phyloP scores from a whole-genome alignment of 2,329 filamentous ascomycete species.

The Ploettnerulaceae sp. region DNA sequence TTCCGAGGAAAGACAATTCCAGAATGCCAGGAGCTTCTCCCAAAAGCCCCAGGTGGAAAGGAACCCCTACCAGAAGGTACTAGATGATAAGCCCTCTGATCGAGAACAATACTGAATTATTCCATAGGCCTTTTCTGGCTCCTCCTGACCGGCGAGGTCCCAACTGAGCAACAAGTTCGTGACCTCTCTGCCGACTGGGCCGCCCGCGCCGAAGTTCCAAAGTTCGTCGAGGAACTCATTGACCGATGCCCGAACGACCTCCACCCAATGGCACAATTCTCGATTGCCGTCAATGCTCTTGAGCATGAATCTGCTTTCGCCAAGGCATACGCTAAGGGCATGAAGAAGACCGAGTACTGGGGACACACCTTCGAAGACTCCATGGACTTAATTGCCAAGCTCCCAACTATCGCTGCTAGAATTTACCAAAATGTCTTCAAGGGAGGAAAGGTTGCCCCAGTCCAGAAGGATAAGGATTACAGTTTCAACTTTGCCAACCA shows the following conservation, averaged over 20 bases:
- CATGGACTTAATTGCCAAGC: constrained; percentile 99
- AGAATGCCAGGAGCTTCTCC: constrained; percentile 95
- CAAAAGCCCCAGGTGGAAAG: constrained; percentile 92
- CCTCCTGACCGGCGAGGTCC: constrained; percentile 95
- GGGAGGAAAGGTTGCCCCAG: constrained; percentile 93
- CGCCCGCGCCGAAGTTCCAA: constrained; percentile 91
- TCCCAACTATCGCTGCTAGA: constrained; percentile 93
- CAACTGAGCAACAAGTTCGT: constrained; percentile 95
- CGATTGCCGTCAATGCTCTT: constrained; percentile 92
- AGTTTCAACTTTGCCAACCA: constrained; percentile 99
- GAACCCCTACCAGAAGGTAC: constrained; percentile 93
- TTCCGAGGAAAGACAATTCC: constrained; percentile 99
- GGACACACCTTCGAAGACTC: constrained; percentile 98
- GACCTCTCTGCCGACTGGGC: constrained; percentile 98
- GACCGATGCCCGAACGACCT: constrained; percentile 98
- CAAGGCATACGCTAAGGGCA: constrained; percentile 97
- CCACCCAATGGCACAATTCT: constrained; percentile 99
- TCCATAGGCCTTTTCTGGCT: constrained; percentile 92
- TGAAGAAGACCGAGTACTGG: constrained; percentile 99
- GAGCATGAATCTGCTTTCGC: constrained; percentile 97
- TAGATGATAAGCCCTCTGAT: constrained; percentile 17
- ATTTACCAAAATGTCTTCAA: constrained; percentile 99
- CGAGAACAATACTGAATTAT: constrained; percentile 5
- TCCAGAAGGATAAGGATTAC: constrained; percentile 99
- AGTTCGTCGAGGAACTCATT: constrained; percentile 98